Base-by-base conservation (phyloP, 2,329 filamentous ascomycete species). In the Cladosporium sp. region DNA sequence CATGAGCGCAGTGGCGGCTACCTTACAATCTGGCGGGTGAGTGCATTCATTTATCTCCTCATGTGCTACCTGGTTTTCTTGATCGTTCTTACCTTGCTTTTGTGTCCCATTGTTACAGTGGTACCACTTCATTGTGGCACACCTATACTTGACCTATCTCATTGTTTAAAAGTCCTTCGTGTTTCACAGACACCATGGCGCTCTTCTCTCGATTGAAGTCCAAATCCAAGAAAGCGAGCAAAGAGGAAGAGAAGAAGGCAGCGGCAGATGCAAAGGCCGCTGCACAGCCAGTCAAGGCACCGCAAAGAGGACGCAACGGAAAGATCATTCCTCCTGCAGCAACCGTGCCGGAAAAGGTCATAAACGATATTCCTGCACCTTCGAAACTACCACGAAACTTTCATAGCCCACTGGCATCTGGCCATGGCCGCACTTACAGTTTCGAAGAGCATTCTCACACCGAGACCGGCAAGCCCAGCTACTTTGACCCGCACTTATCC, bases 401-500 rank as follows among this genome's bases (percentile, higher is more conserved):
- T 6, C 38, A 59, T 21, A 47, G 26, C 24, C n/a, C 57, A 21
- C 26, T 26, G 11, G 18, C 32, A 3, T 4, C 21, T 7, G 15
- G 24, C 38, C 57, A 21, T 26, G 34, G 4, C 14, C 57, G 34
- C 57, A 30, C 12, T 10, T 30, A 59, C 57, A 47, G 38, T 18
- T 59, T 59, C n/a, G 57, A 59, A 59, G 57, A 38, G n/a, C n/a
- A 21, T 10, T n/a, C 21, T 26, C 55, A 58, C 32, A 41, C 32
- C 34, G 30, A 21, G 3, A 38, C 12, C n/a, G 38, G 34, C 38
- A 24, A 47, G 38, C 34, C 55, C 5, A 36, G 32, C 14, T 12
- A 34, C 30, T 24, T 24, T 26, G 15, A 64, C 28, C 61, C 64
- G 12, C 65, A 70, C 38, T 64, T 66, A 24, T 74, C 71, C 4